Evolutionary conservation across 2,329 filamentous ascomycete species (phyloP).

Genomic region (Aaosphaeria arxii): DNA sequence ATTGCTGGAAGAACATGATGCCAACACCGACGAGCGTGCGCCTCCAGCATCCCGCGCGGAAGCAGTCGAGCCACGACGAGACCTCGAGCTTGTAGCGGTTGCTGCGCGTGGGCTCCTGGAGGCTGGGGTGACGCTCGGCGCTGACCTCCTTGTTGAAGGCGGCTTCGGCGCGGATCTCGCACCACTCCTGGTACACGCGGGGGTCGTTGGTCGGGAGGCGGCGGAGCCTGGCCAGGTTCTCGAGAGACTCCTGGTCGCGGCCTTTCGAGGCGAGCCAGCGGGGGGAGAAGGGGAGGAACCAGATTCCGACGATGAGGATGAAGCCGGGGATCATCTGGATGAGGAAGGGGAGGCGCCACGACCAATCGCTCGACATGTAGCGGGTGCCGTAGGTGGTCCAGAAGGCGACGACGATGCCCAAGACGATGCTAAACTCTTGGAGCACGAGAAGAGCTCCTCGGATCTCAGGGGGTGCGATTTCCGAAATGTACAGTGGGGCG

Average conservation of each 20-base stretch:
- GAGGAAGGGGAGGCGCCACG: conserved; percentile 48
- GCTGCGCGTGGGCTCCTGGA: conserved; percentile 27
- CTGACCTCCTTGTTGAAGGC: conserved; percentile 50
- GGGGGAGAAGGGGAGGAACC: conserved; percentile 54
- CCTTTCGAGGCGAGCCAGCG: conserved; percentile 49
- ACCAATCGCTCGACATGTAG: conserved; percentile 40
- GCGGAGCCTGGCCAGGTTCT: conserved; percentile 49
- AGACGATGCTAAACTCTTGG: conserved; percentile 47
- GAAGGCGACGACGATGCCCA: conserved; percentile 51
- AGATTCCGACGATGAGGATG: conserved; percentile 40
- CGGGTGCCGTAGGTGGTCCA: conserved; percentile 55
- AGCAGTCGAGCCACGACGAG: conserved; percentile 47
- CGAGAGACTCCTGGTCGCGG: conserved; percentile 47
- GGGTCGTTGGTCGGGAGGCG: conserved; percentile 48
- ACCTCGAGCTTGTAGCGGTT: conserved; percentile 45
- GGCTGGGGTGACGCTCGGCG: conserved; percentile 34
- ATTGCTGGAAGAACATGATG: conserved; percentile 46
- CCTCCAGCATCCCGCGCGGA: conserved; percentile 44
- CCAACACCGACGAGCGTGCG: conserved; percentile 41
- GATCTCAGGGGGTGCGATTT: conserved; percentile 50
- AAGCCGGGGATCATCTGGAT: conserved; percentile 45
- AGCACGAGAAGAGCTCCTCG: conserved; percentile 50
- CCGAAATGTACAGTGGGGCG: conserved; percentile 53
- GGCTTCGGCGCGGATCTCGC: conserved; percentile 54
- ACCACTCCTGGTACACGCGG: conserved; percentile 52